Evolutionary conservation across 2,329 filamentous ascomycete genomes (phyloP).

Genomic region (Alternaria viburni): DNA sequence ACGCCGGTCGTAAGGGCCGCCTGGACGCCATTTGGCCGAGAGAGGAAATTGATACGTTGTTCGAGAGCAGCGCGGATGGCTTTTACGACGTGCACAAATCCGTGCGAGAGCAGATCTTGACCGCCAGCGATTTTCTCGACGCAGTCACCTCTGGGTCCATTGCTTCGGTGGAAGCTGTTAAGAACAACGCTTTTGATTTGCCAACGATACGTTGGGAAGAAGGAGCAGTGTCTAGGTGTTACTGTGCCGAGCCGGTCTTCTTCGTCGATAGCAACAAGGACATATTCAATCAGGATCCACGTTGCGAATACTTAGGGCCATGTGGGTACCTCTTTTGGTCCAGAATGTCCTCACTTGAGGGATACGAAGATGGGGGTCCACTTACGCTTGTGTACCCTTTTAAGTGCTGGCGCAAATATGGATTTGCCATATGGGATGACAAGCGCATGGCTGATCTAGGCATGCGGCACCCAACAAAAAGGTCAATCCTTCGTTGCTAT

Average conservation of each 20-base stretch:
- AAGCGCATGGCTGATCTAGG: constrained; percentile 14
- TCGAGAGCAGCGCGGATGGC: background rate
- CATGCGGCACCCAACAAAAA: constrained; percentile 4
- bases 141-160: constrained; percentile 1
- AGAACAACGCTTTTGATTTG: background rate
- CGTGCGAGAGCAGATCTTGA: constrained; percentile 1
- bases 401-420: constrained; percentile 3
- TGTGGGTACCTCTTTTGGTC: too few species aligned
- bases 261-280: background rate
- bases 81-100: background rate
- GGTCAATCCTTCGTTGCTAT: too few species aligned
- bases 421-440: constrained; percentile 16
- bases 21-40: background rate
- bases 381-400: too few species aligned
- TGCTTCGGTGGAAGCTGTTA: background rate
- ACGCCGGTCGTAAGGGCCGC: background rate
- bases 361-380: too few species aligned
- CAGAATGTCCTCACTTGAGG: too few species aligned
- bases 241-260: background rate
- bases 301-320: too few species aligned
- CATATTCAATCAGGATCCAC: too few species aligned
- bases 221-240: background rate
- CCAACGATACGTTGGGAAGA: background rate
- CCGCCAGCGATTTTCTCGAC: background rate
- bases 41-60: background rate